A percentile compares a stretch with the other conserved stretches of the same genome.
These are phyloP conservation scores for Saccharomycopsis schoenii DNA, from an alignment of 805 yeast genomes.

Conservation along the genomic window DNA sequence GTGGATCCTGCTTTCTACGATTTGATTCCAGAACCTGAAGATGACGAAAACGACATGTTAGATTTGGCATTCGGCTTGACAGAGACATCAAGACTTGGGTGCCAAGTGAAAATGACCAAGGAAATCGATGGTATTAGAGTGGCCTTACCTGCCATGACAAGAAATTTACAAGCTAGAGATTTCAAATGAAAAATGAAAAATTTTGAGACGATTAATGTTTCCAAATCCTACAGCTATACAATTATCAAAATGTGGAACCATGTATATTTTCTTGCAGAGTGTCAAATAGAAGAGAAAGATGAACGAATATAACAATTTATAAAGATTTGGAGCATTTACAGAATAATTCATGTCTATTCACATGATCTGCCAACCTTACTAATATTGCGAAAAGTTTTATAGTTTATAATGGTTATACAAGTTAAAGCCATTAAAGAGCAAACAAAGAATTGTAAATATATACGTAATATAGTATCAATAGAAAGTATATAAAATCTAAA, in stretches of 20 bases:
- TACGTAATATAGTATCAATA: not conserved
- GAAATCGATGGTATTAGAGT: slow-evolving; percentile 89
- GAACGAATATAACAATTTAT: too few relatives aligned
- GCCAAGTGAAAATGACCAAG: slow-evolving; percentile 84
- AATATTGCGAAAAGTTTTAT: not conserved
- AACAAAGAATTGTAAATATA: not conserved
- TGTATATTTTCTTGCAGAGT: not conserved
- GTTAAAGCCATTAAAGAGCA: not conserved
- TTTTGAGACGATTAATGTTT: not conserved
- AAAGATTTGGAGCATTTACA: too few relatives aligned
- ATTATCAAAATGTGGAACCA: too few relatives aligned
- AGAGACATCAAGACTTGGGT: slow-evolving; percentile 92
- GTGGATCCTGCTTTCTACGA: slow-evolving; percentile 95
- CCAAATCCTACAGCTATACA: too few relatives aligned
- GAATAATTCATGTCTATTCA: too few relatives aligned
- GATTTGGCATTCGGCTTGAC: slow-evolving; percentile 96
- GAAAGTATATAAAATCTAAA: not conserved
- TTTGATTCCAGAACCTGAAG: slow-evolving; percentile 85
- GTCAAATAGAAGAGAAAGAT: too few relatives aligned
- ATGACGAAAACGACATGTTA: slow-evolving; percentile 97
- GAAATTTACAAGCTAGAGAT: slow-evolving; percentile 79
- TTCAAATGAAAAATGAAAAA: slow-evolving; percentile 32
- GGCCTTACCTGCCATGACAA: slow-evolving; percentile 94
- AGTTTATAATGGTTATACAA: too few relatives aligned
- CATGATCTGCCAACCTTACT: not conserved